Evolutionary conservation across 164 flowering plant species (phyloP).

Genomic region (Hamamelis virginiana): DNA sequence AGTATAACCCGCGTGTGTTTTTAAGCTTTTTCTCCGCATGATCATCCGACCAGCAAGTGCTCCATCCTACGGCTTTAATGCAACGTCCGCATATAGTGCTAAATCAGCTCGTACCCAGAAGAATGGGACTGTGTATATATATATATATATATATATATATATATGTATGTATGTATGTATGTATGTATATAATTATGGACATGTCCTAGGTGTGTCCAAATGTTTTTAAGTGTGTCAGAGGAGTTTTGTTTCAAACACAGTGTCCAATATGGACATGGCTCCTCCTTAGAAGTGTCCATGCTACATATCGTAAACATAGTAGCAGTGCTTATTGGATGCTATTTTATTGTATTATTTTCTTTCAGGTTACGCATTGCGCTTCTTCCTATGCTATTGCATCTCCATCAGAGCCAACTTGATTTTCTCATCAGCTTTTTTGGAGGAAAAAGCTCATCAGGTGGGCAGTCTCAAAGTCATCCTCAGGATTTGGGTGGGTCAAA

Average conservation of each 20-base stretch:
- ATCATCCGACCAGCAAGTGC: no score
- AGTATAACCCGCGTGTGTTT: no score
- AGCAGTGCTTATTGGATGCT: neutral
- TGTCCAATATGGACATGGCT: neutral
- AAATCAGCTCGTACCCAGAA: no score
- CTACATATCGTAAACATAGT: neutral
- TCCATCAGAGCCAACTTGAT: constrained; percentile 94
- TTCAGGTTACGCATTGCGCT: constrained; percentile 72
- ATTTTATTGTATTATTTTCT: constrained; percentile 3
- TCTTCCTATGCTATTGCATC: constrained; percentile 82
- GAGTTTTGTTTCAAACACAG: neutral
- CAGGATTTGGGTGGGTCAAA: constrained; percentile 40
- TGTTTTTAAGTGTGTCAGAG: neutral
- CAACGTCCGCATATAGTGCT: no score
- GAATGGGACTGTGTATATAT: no score
- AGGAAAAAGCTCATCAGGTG: constrained; percentile 30
- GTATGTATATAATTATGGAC: neutral
- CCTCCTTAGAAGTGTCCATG: neutral
- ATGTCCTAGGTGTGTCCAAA: neutral
- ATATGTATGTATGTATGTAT: no score
- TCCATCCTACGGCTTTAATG: no score
- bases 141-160: no score
- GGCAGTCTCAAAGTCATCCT: constrained; percentile 32
- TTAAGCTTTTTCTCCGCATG: no score
- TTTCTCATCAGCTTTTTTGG: constrained; percentile 81